These are phyloP conservation scores for Botryotinia convoluta DNA, from an alignment of 2,329 filamentous ascomycete species.

Conservation along the genomic window DNA sequence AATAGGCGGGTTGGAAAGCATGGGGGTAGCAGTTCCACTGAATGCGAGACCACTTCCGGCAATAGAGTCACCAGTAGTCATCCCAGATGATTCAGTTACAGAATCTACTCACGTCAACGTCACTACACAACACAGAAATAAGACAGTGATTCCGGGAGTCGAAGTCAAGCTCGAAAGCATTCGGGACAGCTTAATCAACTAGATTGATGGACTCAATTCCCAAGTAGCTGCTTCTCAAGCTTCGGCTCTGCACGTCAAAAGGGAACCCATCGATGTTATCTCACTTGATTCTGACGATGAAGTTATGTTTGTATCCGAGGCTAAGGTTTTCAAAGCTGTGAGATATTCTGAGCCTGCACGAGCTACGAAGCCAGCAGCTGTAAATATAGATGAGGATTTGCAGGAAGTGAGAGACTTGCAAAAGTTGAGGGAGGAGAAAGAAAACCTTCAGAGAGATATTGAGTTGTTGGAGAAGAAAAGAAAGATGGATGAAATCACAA, in stretches of 20 bases:
- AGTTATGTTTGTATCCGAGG: neutral
- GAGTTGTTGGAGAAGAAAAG: neutral
- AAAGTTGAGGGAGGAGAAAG: neutral
- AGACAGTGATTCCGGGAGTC: neutral
- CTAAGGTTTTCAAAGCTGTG: no score
- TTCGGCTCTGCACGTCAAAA: accelerated
- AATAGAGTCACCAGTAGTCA: neutral
- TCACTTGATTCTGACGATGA: neutral
- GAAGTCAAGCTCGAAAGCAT: neutral
- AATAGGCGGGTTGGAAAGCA: neutral
- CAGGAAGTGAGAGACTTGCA: neutral
- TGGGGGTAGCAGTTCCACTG: neutral
- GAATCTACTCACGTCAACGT: neutral
- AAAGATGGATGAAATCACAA: neutral
- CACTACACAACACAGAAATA: neutral
- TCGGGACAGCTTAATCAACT: neutral
- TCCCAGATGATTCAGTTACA: neutral
- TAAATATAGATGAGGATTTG: neutral
- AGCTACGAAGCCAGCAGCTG: neutral
- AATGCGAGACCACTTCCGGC: neutral
- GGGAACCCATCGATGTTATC: neutral
- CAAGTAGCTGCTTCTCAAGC: neutral
- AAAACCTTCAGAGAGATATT: neutral
- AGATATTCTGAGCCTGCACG: no score
- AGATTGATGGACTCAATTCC: neutral